These are phyloP conservation scores for Suillus americanus DNA, from an alignment of 768 basidiomycete species.

Conservation along the genomic window DNA sequence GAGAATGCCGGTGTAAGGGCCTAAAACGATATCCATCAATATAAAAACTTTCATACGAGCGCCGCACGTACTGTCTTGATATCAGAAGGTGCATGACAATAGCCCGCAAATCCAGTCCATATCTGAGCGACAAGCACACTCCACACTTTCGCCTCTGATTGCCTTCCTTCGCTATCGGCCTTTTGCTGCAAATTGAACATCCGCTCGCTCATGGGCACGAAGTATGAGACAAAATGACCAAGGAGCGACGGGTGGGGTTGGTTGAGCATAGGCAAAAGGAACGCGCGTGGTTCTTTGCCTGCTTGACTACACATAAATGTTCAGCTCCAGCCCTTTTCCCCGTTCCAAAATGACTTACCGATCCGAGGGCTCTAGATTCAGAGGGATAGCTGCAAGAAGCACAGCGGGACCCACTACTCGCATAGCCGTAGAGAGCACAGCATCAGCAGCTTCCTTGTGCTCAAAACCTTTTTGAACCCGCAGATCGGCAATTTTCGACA, in stretches of 20 bases:
- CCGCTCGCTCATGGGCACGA: slow-evolving; percentile 90
- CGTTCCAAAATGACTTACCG: slow-evolving; percentile 50
- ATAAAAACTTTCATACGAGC: background rate
- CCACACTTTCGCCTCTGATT: slow-evolving; percentile 93
- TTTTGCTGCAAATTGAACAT: slow-evolving; percentile 88
- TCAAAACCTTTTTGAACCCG: slow-evolving; percentile 83
- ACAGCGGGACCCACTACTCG: slow-evolving; percentile 82
- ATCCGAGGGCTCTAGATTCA: slow-evolving; percentile 82
- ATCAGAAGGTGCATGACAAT: slow-evolving; percentile 82
- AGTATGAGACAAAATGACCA: slow-evolving; percentile 83
- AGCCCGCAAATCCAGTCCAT: slow-evolving; percentile 90
- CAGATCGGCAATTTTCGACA: slow-evolving; percentile 71
- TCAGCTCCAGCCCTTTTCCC: slow-evolving; percentile 7
- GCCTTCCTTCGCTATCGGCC: slow-evolving; percentile 69
- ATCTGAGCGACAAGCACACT: slow-evolving; percentile 90
- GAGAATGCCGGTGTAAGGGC: slow-evolving; percentile 76
- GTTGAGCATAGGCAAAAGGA: slow-evolving; percentile 83
- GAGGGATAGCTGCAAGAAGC: slow-evolving; percentile 69
- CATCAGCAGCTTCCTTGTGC: slow-evolving; percentile 85
- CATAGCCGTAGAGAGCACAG: slow-evolving; percentile 77
- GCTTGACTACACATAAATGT: slow-evolving; percentile 46
- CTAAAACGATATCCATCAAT: slow-evolving; percentile 36
- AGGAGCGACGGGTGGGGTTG: slow-evolving; percentile 81
- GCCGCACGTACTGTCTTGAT: slow-evolving; percentile 55
- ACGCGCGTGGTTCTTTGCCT: slow-evolving; percentile 85